Evolutionary conservation across 1,139 yeast species (phyloP), one percentile per base, ranked within the genome.

Genomic region (Yamadazyma songkhlaensis): DNA sequence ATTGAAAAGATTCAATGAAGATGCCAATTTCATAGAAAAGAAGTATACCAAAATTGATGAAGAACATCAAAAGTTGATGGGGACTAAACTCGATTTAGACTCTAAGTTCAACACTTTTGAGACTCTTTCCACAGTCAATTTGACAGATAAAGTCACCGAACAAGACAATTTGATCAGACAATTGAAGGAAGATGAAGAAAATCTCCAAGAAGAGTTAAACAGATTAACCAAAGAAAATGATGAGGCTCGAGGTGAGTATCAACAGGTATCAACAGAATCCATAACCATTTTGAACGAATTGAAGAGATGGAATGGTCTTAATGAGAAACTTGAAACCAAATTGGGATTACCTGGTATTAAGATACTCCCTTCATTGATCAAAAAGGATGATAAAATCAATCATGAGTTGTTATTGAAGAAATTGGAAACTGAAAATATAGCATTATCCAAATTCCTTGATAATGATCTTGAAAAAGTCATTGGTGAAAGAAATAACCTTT

Each of bases 261-360:
- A 81, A 54, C 48, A 53, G 6, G 60, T 61, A 23, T 80, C 87
- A 0, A 60, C 79, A 0, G 60, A 58, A 13, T 88, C 88, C 0
- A 84, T 81, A 1, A 77, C 72, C 32, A 50, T 64, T 25, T 69
- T 84, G 0, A 51, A 55, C 0, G 47, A 47, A 13, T 48, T 73
- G 6, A 57, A 55, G n/a, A 38, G 48, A 1, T 41, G 67, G 9
- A 64, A 62, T 33, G 55, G 51, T 1, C 49, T 51, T 9, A 59
- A 64, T 30, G 54, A 48, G 0, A 46, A 49, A 23, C 48, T 79
- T 6, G 57, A 59, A 13, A 44, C 45, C 5, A 71, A 71, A 43
- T 47, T 72, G 4, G 57, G 64, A 23, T 80, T 79, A 0, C 67
- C 68, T 1, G 73, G 75, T 2, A 66, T 71, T 44, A 58, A 55